Percentiles rank a stretch among this genome's conserved stretches.
phyloP scores from a whole-genome alignment of 352 stramenopile species.

The Globisporangium radiosum region DNA sequence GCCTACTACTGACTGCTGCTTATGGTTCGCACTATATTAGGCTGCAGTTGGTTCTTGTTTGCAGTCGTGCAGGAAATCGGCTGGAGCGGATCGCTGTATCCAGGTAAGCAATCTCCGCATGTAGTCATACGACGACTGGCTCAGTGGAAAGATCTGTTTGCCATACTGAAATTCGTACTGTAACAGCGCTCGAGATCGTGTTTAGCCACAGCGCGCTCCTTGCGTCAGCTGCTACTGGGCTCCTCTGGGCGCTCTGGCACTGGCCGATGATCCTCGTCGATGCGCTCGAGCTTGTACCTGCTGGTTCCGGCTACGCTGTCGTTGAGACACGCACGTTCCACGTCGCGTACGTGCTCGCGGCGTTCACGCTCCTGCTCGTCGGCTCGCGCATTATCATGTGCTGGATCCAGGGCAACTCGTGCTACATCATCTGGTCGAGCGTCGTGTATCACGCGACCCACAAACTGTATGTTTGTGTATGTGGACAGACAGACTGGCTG shows the following conservation, averaged over 20 bases:
- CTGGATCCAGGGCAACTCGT: constrained; percentile 87
- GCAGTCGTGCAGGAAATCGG: constrained; percentile 79
- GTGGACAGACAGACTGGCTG: not conserved
- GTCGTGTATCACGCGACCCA: constrained; percentile 82
- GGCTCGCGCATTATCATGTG: constrained; percentile 88
- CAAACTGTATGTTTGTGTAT: constrained; percentile 57
- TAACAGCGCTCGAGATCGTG: constrained; percentile 73
- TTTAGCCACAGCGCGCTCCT: constrained; percentile 85
- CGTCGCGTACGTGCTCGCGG: constrained; percentile 66
- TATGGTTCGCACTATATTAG: constrained; percentile 17
- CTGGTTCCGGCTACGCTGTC: constrained; percentile 70
- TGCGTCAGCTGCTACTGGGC: constrained; percentile 77
- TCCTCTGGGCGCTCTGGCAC: constrained; percentile 82
- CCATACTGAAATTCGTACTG: too few relatives aligned
- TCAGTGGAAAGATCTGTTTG: not conserved
- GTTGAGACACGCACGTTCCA: constrained; percentile 75
- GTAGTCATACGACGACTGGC: too few relatives aligned
- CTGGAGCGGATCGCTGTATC: constrained; percentile 84
- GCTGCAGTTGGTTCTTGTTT: constrained; percentile 83
- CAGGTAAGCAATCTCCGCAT: constrained; percentile 29
- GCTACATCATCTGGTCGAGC: constrained; percentile 86
- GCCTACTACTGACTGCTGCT: not conserved
- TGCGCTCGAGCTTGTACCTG: constrained; percentile 63
- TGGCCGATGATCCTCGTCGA: constrained; percentile 88
- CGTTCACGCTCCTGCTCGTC: constrained; percentile 76